Base-by-base conservation (phyloP, 2,329 filamentous ascomycete genomes). In the Rutstroemia sp. region DNA sequence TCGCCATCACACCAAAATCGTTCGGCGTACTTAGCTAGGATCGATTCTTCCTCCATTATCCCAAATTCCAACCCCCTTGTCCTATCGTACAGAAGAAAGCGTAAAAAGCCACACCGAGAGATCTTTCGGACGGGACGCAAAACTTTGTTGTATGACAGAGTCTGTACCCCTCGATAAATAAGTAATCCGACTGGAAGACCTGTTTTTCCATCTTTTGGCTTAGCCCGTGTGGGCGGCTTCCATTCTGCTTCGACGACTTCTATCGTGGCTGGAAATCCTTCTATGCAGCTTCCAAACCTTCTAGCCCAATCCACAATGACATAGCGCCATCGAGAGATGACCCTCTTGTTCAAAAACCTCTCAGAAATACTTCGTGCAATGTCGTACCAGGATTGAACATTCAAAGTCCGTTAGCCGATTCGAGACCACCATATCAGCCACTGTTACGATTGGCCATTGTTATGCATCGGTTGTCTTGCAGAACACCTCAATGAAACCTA, bases 211-310 rank as follows among this genome's bases (percentile, higher is more conserved):
- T 25, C 21, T 27, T 34, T 38, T 34, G 9, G 38, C 25, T 19
- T 44, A 25, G 49, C 19, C 10, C 17, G 41, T 48, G 44, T 34
- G 21, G 27, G 27, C 27, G 27, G 21, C 42, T 39, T 45, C 21
- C 6, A 17, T 21, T 37, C 41, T 38, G 30, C 23, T 46, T 37
- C 21, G 8, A 27, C 23, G 44, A 48, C 7, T 54, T 48, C 30
- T 16, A 49, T 37, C 38, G 53, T 55, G 38, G 38, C 47, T 27
- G 37, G 3, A 56, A 45, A 30, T 52, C 54, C 54, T 56, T 56
- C 54, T 52, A 56, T 41, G 54, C 54, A 41, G 51, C 48, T 51
- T 56, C 54, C n/a, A 56, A 52, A 52, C 21, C 54, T 56, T 56
- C 54, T 56, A 52, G 54, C 48, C 37, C 17, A 14, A 41, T 47